Conservation (phyloP, 2,329 filamentous ascomycete species). For the Sordariomycetes sp. region DNA sequence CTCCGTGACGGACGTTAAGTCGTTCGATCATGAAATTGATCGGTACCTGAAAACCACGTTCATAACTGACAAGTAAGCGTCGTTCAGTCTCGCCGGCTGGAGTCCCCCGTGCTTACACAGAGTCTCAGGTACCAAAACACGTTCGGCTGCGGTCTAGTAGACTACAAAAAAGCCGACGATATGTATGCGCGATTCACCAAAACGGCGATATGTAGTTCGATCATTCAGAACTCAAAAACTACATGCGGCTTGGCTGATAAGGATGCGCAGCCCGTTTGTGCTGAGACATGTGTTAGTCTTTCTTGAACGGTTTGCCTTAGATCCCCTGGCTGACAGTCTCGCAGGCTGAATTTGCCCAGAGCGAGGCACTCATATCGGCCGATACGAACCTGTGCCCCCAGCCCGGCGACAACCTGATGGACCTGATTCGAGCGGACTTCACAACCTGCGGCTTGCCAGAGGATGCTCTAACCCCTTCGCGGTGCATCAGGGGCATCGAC, state of each 20-base stretch:
- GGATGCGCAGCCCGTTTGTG: conserved; percentile 66
- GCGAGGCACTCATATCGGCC: conserved; percentile 72
- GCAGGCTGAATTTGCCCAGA: conserved; percentile 71
- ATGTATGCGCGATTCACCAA: conserved; percentile 91
- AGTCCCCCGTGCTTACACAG: background rate
- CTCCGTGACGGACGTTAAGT: conserved; percentile 59
- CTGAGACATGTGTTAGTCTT: conserved; percentile 56
- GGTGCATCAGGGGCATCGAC: conserved; percentile 59
- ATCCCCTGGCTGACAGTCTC: background rate
- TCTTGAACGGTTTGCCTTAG: background rate
- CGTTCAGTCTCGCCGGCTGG: background rate
- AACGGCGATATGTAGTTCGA: conserved; percentile 82
- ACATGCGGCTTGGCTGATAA: conserved; percentile 53
- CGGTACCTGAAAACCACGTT: conserved; percentile 65
- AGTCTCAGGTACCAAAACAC: conserved; percentile 59
- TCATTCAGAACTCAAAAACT: conserved; percentile 76
- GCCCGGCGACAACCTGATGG: conserved; percentile 49
- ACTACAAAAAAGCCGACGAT: conserved; percentile 64
- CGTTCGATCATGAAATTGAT: conserved; percentile 66
- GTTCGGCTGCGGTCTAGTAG: conserved; percentile 67
- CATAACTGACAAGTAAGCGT: conserved; percentile 60
- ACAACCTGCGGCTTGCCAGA: conserved; percentile 75
- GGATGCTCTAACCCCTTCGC: conserved; percentile 57
- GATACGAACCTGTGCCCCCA: conserved; percentile 61
- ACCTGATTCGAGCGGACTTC: conserved; percentile 83